Conservation (phyloP, 805 yeast species). For the Tetrapisispora phaffii region DNA sequence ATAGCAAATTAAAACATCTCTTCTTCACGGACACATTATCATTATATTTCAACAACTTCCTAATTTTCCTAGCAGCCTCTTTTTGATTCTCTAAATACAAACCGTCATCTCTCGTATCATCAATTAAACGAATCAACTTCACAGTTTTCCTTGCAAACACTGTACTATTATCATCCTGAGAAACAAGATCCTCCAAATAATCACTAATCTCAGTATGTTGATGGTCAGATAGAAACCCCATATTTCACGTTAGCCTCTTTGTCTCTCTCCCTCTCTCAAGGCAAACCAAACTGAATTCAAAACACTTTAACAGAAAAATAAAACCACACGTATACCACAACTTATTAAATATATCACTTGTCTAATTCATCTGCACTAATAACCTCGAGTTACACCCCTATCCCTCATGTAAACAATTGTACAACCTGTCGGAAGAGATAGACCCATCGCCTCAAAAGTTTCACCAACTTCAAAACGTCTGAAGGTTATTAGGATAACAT, state of each 20-base stretch:
- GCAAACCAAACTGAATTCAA: too few relatives aligned
- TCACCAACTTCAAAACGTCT: background rate
- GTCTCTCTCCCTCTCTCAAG: too few relatives aligned
- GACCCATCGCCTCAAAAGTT: background rate
- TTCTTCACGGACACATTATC: conserved; percentile 43
- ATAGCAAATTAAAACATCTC: conserved; percentile 18
- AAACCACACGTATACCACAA: too few relatives aligned
- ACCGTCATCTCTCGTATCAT: conserved; percentile 29
- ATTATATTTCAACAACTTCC: conserved; percentile 89
- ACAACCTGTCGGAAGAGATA: too few relatives aligned
- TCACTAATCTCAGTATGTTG: conserved; percentile 65
- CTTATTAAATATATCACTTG: too few relatives aligned
- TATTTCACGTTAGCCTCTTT: background rate
- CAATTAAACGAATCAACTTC: conserved; percentile 27
- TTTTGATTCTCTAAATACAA: conserved; percentile 29
- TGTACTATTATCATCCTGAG: conserved; percentile 13
- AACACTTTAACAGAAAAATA: too few relatives aligned
- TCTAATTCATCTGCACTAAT: too few relatives aligned
- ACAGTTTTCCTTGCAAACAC: conserved; percentile 30
- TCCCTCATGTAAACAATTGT: too few relatives aligned
- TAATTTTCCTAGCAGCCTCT: conserved; percentile 85
- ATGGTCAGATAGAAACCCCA: conserved; percentile 51
- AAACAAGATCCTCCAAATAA: conserved; percentile 43
- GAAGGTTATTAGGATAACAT: background rate
- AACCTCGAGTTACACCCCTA: too few relatives aligned